Conservation (phyloP, 331 rosid genomes). For the Arachis monticola region DNA sequence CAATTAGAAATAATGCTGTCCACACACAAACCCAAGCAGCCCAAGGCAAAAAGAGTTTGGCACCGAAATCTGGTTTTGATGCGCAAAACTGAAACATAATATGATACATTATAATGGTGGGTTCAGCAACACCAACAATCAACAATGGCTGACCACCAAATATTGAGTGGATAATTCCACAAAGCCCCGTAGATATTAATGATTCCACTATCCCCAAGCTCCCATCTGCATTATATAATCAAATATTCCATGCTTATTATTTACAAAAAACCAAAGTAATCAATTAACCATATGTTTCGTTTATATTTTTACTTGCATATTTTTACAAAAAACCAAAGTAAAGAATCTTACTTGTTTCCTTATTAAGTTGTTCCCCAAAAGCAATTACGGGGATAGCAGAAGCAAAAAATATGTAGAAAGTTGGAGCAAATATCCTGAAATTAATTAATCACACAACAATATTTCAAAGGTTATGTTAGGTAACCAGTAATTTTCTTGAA, state of each 20-base stretch:
- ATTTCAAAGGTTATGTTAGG: too few relatives aligned
- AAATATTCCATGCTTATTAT: too few relatives aligned
- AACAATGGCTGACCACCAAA: constrained; percentile 86
- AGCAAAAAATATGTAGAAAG: constrained; percentile 81
- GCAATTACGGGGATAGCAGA: constrained; percentile 92
- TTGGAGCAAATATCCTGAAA: constrained; percentile 78
- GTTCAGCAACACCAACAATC: constrained; percentile 88
- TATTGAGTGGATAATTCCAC: constrained; percentile 77
- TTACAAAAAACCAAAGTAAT: too few relatives aligned
- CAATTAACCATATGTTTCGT: too few relatives aligned
- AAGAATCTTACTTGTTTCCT: constrained; percentile 61
- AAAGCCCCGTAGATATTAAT: constrained; percentile 74
- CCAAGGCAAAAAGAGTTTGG: constrained; percentile 67
- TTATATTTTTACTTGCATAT: too few relatives aligned
- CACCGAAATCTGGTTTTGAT: constrained; percentile 60
- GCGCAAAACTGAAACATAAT: constrained; percentile 58
- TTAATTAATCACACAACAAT: too few relatives aligned
- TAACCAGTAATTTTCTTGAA: too few relatives aligned
- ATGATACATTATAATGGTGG: constrained; percentile 84
- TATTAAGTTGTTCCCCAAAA: constrained; percentile 79
- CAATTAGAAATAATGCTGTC: constrained; percentile 59
- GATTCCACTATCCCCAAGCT: constrained; percentile 79
- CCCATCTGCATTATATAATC: constrained; percentile 51
- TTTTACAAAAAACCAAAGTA: too few relatives aligned
- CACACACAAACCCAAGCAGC: constrained; percentile 87